Evolutionary conservation across 1,284 basidiomycete species (phyloP).

Genomic region (Austroboletus niveus): DNA sequence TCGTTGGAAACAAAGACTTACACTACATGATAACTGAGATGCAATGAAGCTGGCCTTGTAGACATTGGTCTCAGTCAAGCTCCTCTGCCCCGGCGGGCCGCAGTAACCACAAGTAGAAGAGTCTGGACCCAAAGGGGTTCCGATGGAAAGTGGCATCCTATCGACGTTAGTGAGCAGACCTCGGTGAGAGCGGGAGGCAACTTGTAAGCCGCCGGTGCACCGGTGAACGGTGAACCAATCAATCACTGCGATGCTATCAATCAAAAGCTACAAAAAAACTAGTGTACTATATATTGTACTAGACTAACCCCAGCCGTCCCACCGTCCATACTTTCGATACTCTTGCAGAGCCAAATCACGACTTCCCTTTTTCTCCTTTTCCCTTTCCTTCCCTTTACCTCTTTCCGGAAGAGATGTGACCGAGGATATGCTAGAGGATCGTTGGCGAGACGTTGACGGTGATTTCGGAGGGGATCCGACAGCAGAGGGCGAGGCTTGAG

Average conservation of each 20-base stretch:
- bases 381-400: constrained; percentile 56
- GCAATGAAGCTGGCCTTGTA: constrained; percentile 38
- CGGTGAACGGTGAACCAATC: background rate
- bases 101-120: constrained; percentile 44
- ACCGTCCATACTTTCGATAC: constrained; percentile 75
- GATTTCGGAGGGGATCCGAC: constrained; percentile 45
- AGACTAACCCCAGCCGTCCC: constrained; percentile 79
- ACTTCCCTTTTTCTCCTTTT: constrained; percentile 57
- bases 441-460: constrained; percentile 38
- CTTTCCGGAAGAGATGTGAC: constrained; percentile 50
- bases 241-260: background rate
- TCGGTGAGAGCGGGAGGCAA: background rate
- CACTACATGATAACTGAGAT: constrained; percentile 48
- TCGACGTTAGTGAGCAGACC: background rate
- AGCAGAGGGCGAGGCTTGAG: constrained; percentile 13
- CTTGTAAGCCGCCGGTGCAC: too few relatives aligned
- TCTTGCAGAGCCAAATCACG: constrained; percentile 69
- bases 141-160: constrained; percentile 30
- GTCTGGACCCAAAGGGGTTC: constrained; percentile 28
- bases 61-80: constrained; percentile 31
- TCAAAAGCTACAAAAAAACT: background rate
- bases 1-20: constrained; percentile 26
- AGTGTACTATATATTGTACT: background rate
- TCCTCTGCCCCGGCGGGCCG: constrained; percentile 36
- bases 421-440: constrained; percentile 56